These are phyloP conservation scores for Choiromyces venosus DNA, from an alignment of 495 filamentous ascomycete species.

Conservation along the genomic window DNA sequence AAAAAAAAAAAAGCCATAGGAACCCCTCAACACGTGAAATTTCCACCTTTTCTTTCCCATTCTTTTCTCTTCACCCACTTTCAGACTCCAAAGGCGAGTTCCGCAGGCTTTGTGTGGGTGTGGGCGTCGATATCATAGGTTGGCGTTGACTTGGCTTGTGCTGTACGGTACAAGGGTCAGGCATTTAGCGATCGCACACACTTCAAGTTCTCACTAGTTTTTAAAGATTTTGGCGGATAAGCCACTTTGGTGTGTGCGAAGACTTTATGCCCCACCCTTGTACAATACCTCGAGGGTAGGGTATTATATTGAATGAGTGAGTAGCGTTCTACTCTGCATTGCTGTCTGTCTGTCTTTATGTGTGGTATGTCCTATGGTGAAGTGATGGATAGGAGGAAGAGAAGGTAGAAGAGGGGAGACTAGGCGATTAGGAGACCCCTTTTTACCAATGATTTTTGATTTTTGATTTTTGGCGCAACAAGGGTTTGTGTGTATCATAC, in stretches of 20 bases:
- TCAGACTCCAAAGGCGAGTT: not conserved
- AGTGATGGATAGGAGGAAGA: too few species aligned
- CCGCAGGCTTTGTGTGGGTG: not conserved
- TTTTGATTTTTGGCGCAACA: too few species aligned
- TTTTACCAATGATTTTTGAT: not conserved
- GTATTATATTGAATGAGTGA: not conserved
- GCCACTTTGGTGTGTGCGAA: too few species aligned
- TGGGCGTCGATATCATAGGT: not conserved
- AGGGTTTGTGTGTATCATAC: not conserved
- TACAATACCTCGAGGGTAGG: not conserved
- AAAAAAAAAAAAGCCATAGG: not conserved
- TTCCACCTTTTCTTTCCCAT: not conserved
- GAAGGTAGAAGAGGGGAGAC: too few species aligned
- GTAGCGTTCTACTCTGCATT: not conserved
- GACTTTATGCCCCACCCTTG: too few species aligned
- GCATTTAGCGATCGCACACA: too few species aligned
- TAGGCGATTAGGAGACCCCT: not conserved
- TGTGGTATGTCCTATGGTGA: not conserved
- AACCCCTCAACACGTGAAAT: not conserved
- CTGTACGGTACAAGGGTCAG: too few species aligned
- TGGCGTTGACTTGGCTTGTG: not conserved
- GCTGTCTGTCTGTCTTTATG: not conserved
- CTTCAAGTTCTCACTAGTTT: too few species aligned
- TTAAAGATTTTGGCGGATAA: too few species aligned
- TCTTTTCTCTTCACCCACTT: not conserved